A percentile compares a stretch with the other conserved stretches of the same genome.
phyloP scores from a whole-genome alignment of 768 basidiomycete genomes.

The Amanita pseudoporphyria region DNA sequence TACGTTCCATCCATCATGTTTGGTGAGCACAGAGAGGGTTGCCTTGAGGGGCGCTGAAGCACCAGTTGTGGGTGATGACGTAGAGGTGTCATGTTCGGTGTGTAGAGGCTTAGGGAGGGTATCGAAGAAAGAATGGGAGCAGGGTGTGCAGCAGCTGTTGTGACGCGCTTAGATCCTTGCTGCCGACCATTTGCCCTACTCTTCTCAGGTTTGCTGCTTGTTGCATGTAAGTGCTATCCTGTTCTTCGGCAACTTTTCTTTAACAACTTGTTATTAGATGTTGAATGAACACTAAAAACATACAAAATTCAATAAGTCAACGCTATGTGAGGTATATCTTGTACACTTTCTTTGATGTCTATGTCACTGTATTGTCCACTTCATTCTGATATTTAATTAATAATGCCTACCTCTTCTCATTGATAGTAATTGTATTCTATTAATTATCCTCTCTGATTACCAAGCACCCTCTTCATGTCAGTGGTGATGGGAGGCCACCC shows the following conservation, averaged over 20 bases:
- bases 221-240: not conserved
- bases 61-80: conserved; percentile 26
- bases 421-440: too few relatives aligned
- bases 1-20: conserved; percentile 61
- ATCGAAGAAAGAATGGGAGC: conserved; percentile 50
- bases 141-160: conserved; percentile 25
- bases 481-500: too few relatives aligned
- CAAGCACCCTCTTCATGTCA: too few relatives aligned
- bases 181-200: too few relatives aligned
- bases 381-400: too few relatives aligned
- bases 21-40: conserved; percentile 60
- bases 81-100: conserved; percentile 69
- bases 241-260: not conserved
- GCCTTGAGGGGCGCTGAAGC: conserved; percentile 51
- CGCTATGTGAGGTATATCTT: not conserved
- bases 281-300: not conserved
- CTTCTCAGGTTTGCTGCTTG: not conserved
- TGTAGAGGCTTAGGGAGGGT: conserved; percentile 59
- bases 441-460: too few relatives aligned
- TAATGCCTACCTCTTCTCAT: too few relatives aligned
- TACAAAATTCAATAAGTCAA: not conserved
- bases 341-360: not conserved
- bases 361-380: too few relatives aligned
- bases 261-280: not conserved
- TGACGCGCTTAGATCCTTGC: not conserved